Conservation (phyloP, 1,139 yeast species). For the Pichia cactophila region DNA sequence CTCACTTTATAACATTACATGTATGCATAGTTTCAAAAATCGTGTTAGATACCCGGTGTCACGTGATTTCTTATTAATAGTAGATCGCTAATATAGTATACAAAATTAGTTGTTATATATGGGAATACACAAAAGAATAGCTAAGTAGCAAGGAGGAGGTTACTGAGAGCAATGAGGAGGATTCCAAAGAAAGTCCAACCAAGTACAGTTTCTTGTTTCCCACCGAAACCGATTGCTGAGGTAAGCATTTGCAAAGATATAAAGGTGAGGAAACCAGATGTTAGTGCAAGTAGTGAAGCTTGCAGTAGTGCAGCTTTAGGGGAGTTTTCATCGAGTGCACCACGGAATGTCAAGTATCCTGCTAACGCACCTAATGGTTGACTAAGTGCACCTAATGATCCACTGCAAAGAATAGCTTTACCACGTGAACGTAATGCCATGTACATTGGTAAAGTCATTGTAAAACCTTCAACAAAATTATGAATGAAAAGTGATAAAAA, state of each 20-base stretch:
- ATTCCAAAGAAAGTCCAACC: slow-evolving; percentile 24
- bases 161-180: slow-evolving; percentile 23
- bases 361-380: slow-evolving; percentile 85
- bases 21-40: too few relatives aligned
- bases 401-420: slow-evolving; percentile 58
- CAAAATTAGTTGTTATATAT: too few relatives aligned
- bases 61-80: too few relatives aligned
- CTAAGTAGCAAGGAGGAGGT: slow-evolving; percentile 10
- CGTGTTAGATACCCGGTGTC: too few relatives aligned
- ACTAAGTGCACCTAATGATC: slow-evolving; percentile 70
- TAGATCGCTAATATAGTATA: too few relatives aligned
- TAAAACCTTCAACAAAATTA: slow-evolving; percentile 91
- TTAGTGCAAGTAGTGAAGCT: slow-evolving; percentile 61
- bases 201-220: slow-evolving; percentile 44
- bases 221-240: slow-evolving; percentile 66
- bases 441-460: slow-evolving; percentile 86
- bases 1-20: neutral
- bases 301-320: slow-evolving; percentile 32
- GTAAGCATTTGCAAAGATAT: slow-evolving; percentile 84
- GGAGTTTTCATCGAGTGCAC: slow-evolving; percentile 24
- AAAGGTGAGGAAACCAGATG: slow-evolving; percentile 77
- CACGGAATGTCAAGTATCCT: slow-evolving; percentile 51
- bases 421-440: slow-evolving; percentile 58
- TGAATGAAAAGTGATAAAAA: slow-evolving; percentile 81
- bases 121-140: too few relatives aligned